Conservation (phyloP, 169 alveolate genomes). For the Cryptosporidium baileyi region DNA sequence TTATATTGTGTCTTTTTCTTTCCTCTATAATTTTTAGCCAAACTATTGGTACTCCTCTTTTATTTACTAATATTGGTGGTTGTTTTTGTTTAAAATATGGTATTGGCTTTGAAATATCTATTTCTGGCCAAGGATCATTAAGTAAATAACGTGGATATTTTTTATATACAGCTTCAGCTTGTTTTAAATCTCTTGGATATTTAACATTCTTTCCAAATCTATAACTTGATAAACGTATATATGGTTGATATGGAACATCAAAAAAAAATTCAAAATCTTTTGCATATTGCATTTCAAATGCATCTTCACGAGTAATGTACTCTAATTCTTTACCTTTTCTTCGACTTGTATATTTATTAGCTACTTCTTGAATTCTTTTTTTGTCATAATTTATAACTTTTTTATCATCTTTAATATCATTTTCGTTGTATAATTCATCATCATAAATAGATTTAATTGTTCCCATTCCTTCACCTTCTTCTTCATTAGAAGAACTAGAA, state of each 20-base stretch:
- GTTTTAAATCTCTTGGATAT: conserved; percentile 46
- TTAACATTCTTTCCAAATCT: conserved; percentile 55
- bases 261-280: conserved; percentile 64
- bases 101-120: conserved; percentile 63
- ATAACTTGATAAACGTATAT: conserved; percentile 22
- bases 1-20: conserved; percentile 39
- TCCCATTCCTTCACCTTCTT: background rate
- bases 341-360: conserved; percentile 18
- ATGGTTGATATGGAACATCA: conserved; percentile 62
- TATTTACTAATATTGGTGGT: conserved; percentile 43
- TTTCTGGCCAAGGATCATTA: conserved; percentile 71
- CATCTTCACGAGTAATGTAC: conserved; percentile 59
- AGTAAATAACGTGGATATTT: conserved; percentile 37
- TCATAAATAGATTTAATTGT: background rate
- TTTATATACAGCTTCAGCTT: conserved; percentile 18
- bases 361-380: background rate
- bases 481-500: background rate
- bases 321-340: conserved; percentile 5
- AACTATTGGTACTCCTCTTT: conserved; percentile 51
- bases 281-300: conserved; percentile 65
- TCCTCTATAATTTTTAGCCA: conserved; percentile 40
- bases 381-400: background rate
- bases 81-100: conserved; percentile 63
- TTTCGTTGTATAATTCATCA: background rate
- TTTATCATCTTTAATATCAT: background rate